Evolutionary conservation across 108 stramenopile genomes (phyloP).

Genomic region (Nitzschia sp.): DNA sequence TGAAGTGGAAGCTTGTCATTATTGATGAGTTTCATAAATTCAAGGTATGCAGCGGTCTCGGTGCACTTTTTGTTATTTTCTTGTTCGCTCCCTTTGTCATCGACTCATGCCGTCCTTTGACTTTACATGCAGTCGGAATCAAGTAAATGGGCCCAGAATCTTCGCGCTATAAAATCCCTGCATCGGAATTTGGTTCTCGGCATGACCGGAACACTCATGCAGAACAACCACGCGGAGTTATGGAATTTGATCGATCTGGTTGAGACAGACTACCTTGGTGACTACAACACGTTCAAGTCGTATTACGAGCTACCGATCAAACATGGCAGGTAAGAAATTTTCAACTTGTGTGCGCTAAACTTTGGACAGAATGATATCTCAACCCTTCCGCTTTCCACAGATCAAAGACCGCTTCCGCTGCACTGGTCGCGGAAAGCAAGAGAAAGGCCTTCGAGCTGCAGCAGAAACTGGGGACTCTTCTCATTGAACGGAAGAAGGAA

Average conservation of each 20-base stretch:
- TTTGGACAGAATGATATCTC: neutral
- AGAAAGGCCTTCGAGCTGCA: slow-evolving; percentile 42
- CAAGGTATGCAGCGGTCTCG: too few relatives aligned
- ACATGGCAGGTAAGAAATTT: slow-evolving; percentile 59
- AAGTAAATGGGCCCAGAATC: slow-evolving; percentile 20
- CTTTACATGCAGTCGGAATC: slow-evolving; percentile 15
- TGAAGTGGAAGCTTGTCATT: slow-evolving; percentile 74
- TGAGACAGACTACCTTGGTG: slow-evolving; percentile 59
- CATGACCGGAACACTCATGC: slow-evolving; percentile 68
- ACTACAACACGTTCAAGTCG: slow-evolving; percentile 50
- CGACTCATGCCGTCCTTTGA: too few relatives aligned
- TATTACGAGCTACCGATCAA: slow-evolving; percentile 59
- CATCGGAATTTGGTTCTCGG: slow-evolving; percentile 40
- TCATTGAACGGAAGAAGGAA: slow-evolving; percentile 63
- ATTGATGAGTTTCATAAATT: slow-evolving; percentile 87
- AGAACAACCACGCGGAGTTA: slow-evolving; percentile 74
- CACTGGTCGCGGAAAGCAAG: slow-evolving; percentile 34
- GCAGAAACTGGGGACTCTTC: slow-evolving; percentile 42
- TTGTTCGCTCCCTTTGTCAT: too few relatives aligned
- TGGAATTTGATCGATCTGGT: slow-evolving; percentile 81
- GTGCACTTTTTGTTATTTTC: slow-evolving; percentile 8
- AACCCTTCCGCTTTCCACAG: neutral
- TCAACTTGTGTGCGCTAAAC: neutral
- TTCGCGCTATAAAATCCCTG: slow-evolving; percentile 32
- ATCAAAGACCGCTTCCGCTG: neutral